Percentiles rank a stretch among this genome's conserved stretches.
Conservation (phyloP, 1,284 basidiomycete species). For the Wallemia hederae region DNA sequence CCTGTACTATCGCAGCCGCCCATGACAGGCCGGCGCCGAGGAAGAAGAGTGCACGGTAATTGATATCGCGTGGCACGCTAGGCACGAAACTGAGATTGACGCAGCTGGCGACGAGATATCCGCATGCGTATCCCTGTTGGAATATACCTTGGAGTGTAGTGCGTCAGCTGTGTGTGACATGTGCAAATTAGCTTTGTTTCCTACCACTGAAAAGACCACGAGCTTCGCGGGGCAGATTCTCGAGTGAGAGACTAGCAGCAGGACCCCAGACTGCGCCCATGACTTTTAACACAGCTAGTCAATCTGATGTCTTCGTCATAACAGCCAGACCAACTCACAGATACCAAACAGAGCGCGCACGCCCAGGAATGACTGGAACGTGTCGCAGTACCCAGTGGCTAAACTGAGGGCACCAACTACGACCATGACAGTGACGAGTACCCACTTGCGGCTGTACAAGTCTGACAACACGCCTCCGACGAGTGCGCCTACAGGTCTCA, state of each 20-base stretch:
- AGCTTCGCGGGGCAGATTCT: slow-evolving; percentile 37
- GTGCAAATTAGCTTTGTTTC: too few relatives aligned
- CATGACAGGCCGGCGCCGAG: slow-evolving; percentile 34
- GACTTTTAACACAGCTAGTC: too few relatives aligned
- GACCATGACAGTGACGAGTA: slow-evolving; percentile 36
- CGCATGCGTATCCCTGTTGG: slow-evolving; percentile 43
- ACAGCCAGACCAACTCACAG: slow-evolving; percentile 13
- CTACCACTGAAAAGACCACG: slow-evolving; percentile 34
- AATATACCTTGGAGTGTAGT: slow-evolving; percentile 31
- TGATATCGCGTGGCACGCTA: slow-evolving; percentile 8
- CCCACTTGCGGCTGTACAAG: slow-evolving; percentile 77
- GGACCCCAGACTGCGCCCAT: too few relatives aligned
- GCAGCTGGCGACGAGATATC: slow-evolving; percentile 9
- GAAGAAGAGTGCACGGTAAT: slow-evolving; percentile 23
- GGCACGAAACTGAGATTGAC: slow-evolving; percentile 9
- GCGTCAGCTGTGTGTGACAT: too few relatives aligned
- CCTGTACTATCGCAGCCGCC: slow-evolving; percentile 42
- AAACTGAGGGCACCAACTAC: slow-evolving; percentile 47
- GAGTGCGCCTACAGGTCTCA: slow-evolving; percentile 60
- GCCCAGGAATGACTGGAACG: slow-evolving; percentile 18
- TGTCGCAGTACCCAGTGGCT: slow-evolving; percentile 25
- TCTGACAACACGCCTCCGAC: slow-evolving; percentile 49
- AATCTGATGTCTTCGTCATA: too few relatives aligned
- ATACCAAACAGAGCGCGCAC: slow-evolving; percentile 50
- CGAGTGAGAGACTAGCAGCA: too few relatives aligned